Evolutionary conservation across 805 yeast genomes (phyloP).

Genomic region (Schwanniomyces pseudopolymorphus): DNA sequence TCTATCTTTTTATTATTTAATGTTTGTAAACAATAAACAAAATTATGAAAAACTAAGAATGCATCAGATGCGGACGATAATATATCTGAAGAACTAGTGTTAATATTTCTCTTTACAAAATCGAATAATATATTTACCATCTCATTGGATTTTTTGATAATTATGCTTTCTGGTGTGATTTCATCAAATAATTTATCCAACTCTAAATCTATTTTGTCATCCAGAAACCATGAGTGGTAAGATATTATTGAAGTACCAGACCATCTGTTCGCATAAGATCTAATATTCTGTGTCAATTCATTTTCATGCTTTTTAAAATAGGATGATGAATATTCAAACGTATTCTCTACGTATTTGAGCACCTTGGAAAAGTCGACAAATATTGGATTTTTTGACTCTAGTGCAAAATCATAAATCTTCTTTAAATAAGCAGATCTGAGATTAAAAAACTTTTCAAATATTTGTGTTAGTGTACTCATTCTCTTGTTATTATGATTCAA

Average conservation of each 20-base stretch:
- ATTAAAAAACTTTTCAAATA: slow-evolving; percentile 21
- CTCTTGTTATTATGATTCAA: slow-evolving; percentile 17
- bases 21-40: slow-evolving; percentile 22
- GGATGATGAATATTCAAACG: slow-evolving; percentile 23
- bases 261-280: slow-evolving; percentile 22
- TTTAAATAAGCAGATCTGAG: slow-evolving; percentile 22
- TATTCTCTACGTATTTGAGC: slow-evolving; percentile 34
- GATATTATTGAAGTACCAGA: slow-evolving; percentile 26
- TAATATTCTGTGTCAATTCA: slow-evolving; percentile 13
- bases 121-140: neutral
- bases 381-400: slow-evolving; percentile 2
- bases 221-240: slow-evolving; percentile 32
- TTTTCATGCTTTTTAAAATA: slow-evolving; percentile 18
- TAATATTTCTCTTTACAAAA: neutral
- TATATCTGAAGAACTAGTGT: neutral
- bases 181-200: neutral
- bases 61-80: neutral
- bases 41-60: slow-evolving; percentile 22
- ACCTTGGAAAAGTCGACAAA: slow-evolving; percentile 20
- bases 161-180: neutral
- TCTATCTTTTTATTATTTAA: slow-evolving; percentile 14
- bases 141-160: neutral
- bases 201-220: slow-evolving; percentile 7
- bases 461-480: slow-evolving; percentile 15
- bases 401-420: slow-evolving; percentile 7